Percentiles rank a stretch among this genome's conserved stretches.
phyloP scores from a whole-genome alignment of 108 stramenopile species.

The Cyclotella sp. region DNA sequence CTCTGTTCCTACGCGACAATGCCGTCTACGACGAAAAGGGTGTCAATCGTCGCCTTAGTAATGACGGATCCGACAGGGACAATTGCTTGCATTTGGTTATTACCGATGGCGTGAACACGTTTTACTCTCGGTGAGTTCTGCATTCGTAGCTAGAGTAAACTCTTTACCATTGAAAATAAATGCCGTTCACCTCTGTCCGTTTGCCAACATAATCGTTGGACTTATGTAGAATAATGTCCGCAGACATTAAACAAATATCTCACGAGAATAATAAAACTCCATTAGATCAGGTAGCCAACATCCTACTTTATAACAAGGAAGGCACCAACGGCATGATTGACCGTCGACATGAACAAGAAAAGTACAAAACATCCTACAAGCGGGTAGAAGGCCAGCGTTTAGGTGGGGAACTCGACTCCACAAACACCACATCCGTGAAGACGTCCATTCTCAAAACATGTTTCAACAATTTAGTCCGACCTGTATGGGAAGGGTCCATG shows the following conservation, averaged over 20 bases:
- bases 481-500: conserved; percentile 44
- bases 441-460: conserved; percentile 49
- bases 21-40: background rate
- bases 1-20: conserved; percentile 19
- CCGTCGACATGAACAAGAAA: conserved; percentile 16
- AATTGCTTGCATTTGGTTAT: conserved; percentile 38
- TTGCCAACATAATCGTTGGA: background rate
- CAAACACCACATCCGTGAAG: conserved; percentile 30
- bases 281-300: background rate
- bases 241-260: conserved; percentile 42
- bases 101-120: conserved; percentile 46
- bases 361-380: conserved; percentile 40
- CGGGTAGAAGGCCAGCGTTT: conserved; percentile 24
- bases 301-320: conserved; percentile 17
- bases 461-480: conserved; percentile 37
- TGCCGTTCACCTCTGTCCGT: background rate
- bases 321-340: conserved; percentile 14
- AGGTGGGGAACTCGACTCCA: conserved; percentile 33
- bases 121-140: conserved; percentile 34
- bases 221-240: conserved; percentile 15
- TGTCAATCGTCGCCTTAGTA: conserved; percentile 1
- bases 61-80: conserved; percentile 8
- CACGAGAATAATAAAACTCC: conserved; percentile 18
- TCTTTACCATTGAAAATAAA: background rate
- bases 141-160: background rate